Conservation (phyloP, 345 rosid species). For the Citrus mangshanensis region DNA sequence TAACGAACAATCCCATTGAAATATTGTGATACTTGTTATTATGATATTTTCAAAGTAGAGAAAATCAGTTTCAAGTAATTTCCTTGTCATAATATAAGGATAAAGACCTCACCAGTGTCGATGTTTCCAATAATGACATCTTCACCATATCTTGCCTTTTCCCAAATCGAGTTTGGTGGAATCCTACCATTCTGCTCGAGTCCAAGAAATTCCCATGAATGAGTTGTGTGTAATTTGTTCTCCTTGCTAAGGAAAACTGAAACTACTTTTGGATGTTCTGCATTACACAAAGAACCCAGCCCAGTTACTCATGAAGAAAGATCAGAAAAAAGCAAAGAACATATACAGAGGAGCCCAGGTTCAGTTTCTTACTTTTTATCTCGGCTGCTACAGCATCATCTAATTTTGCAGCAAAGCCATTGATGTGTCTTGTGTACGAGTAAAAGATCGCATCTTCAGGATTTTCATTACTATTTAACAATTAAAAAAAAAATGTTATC, state of each 20-base stretch:
- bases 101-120: slow-evolving; percentile 57
- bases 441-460: slow-evolving; percentile 60
- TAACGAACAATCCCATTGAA: neutral
- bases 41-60: neutral
- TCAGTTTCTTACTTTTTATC: slow-evolving; percentile 42
- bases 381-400: slow-evolving; percentile 51
- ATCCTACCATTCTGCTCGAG: slow-evolving; percentile 47
- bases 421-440: slow-evolving; percentile 75
- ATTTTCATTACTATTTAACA: slow-evolving; percentile 33
- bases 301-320: neutral
- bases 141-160: slow-evolving; percentile 67
- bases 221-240: slow-evolving; percentile 74
- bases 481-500: neutral
- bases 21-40: neutral
- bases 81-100: too few species aligned
- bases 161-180: slow-evolving; percentile 57
- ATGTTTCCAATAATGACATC: slow-evolving; percentile 78
- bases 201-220: slow-evolving; percentile 88
- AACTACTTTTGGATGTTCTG: slow-evolving; percentile 75
- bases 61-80: neutral
- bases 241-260: slow-evolving; percentile 68
- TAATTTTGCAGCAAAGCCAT: slow-evolving; percentile 81
- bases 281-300: neutral
- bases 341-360: neutral
- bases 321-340: neutral